Evolutionary conservation across 768 basidiomycete species (phyloP).

Genomic region (Russula earlei): DNA sequence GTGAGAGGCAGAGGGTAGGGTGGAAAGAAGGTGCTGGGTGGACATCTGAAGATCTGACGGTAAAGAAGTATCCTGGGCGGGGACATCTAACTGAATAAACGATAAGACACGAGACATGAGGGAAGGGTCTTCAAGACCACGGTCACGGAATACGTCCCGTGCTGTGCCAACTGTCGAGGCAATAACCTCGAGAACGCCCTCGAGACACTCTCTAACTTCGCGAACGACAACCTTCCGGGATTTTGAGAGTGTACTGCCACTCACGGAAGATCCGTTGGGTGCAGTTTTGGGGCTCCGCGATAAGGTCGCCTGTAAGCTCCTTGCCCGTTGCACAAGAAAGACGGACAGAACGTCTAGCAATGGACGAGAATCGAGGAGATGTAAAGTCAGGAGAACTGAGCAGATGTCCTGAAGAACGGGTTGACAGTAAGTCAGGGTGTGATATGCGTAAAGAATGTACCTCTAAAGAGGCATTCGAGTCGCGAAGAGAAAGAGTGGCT

Average conservation of each 20-base stretch:
- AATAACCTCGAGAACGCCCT: conserved; percentile 44
- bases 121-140: conserved; percentile 28
- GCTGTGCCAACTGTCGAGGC: conserved; percentile 49
- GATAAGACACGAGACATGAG: conserved; percentile 50
- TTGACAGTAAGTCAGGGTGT: neutral
- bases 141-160: conserved; percentile 46
- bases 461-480: conserved; percentile 41
- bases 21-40: conserved; percentile 55
- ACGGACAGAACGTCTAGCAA: conserved; percentile 61
- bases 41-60: conserved; percentile 51
- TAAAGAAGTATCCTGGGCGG: conserved; percentile 24
- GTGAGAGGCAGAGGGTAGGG: conserved; percentile 76
- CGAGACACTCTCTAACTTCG: conserved; percentile 46
- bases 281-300: conserved; percentile 18
- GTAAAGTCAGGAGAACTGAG: conserved; percentile 70
- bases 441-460: conserved; percentile 29
- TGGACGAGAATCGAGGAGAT: conserved; percentile 83
- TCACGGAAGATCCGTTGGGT: conserved; percentile 6
- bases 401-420: conserved; percentile 48
- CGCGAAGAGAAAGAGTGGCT: conserved; percentile 74
- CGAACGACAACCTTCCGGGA: conserved; percentile 32
- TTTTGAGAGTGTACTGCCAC: conserved; percentile 13
- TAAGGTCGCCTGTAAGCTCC: conserved; percentile 38
- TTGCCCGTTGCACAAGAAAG: conserved; percentile 62
- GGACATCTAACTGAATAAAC: conserved; percentile 48